Conservation (phyloP, 2,329 filamentous ascomycete genomes). For the Neurospora crassa region DNA sequence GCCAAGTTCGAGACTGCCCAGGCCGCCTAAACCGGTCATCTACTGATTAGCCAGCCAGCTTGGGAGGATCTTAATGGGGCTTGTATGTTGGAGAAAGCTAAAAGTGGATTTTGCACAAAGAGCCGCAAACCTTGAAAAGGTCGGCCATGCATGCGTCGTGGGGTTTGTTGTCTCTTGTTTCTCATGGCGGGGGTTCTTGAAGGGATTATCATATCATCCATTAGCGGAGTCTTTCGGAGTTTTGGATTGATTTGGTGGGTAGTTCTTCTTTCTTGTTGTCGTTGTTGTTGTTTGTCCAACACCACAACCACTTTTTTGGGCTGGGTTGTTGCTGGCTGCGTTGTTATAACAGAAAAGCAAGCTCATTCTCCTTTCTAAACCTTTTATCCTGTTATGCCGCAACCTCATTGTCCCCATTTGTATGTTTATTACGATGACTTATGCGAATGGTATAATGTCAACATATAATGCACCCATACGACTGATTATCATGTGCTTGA, state of each 20-base stretch:
- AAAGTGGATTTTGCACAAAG: neutral
- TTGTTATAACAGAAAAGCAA: neutral
- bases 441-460: neutral
- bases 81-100: neutral
- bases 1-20: constrained; percentile 39
- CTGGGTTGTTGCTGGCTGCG: neutral
- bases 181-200: neutral
- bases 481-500: neutral
- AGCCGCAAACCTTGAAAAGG: neutral
- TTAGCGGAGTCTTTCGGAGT: neutral
- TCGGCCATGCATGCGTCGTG: neutral
- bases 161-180: neutral
- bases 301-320: neutral
- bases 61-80: neutral
- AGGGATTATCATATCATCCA: neutral
- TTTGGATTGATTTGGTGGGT: neutral
- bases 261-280: neutral
- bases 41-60: neutral
- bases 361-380: neutral
- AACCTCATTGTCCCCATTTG: neutral
- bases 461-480: neutral
- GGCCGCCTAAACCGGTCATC: neutral
- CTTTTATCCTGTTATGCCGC: neutral
- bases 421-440: neutral
- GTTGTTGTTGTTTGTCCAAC: neutral